Base-by-base conservation (phyloP, 2,329 filamentous ascomycete genomes). In the Neospermospora avenae region DNA sequence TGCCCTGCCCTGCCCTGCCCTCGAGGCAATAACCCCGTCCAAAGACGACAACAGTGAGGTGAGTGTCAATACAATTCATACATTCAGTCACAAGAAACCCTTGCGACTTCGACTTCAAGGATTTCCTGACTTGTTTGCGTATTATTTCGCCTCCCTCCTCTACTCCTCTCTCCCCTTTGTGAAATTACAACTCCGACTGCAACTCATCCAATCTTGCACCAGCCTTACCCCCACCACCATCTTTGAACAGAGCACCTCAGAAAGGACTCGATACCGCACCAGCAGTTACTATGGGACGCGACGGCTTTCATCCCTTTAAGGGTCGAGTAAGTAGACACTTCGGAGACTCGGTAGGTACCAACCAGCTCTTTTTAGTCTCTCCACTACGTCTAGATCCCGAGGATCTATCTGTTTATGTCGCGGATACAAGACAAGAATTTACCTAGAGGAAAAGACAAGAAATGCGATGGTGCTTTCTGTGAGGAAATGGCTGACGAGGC, bases 271-370 rank as follows among this genome's bases (percentile, higher is more conserved):
- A 42, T 55, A 39, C 34, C 16, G 39, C 57, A 39, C 37, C 49
- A 28, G 8, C 55, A 67, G 59, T 24, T 22, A 59, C 45, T 42
- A 72, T 72, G 69, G 66, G 67, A 22, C 62, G 65, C 49, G 68
- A 69, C 31, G 66, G 77, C 54, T 80, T 82, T 63, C 80, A 83
- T 68, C 81, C 81, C 10, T 83, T 83, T 69, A 77, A 77, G 63
- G 81, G 81, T 13, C 73, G 78, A 63, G 74, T 83, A 49, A 78
- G 76, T 67, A 77, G 73, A 63, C 77, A 78, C 63, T 82, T 83
- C 68, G 78, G 79, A 46, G 78, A 80, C 58, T 76, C 74, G 65
- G 80, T 81, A 74, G 53, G 70, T 71, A 48, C 57, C 24, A 37
- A 48, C 57, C 24, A 37, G 54, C 46, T 31, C 39, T 54, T 56